A percentile compares a stretch with the other conserved stretches of the same genome.
Evolutionary conservation across 179 eudicot genomes (phyloP).

Genomic region (Vitellaria paradoxa): DNA sequence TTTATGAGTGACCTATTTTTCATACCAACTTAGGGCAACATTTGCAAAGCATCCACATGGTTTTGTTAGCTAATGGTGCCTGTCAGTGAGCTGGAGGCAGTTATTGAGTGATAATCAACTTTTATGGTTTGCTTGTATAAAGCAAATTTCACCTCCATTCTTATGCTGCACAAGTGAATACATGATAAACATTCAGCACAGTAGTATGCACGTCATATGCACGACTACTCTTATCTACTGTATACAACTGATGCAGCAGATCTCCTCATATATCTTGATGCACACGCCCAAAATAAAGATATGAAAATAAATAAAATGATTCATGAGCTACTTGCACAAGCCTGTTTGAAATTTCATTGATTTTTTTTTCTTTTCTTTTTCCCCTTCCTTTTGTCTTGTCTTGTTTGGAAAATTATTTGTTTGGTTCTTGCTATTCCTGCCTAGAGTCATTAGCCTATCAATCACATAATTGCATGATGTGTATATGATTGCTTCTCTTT

Average conservation of each 20-base stretch:
- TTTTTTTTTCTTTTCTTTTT: background rate
- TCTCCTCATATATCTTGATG: constrained; percentile 2
- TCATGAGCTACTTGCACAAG: background rate
- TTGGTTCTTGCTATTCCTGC: background rate
- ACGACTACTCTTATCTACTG: background rate
- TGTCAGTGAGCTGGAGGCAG: too few relatives aligned
- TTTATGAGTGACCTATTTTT: too few relatives aligned
- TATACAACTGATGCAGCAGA: background rate
- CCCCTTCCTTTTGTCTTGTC: background rate
- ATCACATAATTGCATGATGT: background rate
- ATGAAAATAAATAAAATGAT: background rate
- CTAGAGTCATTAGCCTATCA: background rate
- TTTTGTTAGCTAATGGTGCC: too few relatives aligned
- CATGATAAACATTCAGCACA: background rate
- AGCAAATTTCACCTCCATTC: background rate
- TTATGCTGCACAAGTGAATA: background rate
- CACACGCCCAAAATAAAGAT: background rate
- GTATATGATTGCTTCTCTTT: constrained; percentile 14
- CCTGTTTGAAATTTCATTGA: background rate
- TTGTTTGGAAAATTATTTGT: background rate
- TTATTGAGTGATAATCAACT: too few relatives aligned
- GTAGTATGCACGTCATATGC: background rate
- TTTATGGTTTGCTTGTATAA: too few relatives aligned
- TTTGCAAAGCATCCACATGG: too few relatives aligned
- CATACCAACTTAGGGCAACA: too few relatives aligned